Base-by-base conservation (phyloP, 2,329 filamentous ascomycete species). In the Leptosphaerulina australis region DNA sequence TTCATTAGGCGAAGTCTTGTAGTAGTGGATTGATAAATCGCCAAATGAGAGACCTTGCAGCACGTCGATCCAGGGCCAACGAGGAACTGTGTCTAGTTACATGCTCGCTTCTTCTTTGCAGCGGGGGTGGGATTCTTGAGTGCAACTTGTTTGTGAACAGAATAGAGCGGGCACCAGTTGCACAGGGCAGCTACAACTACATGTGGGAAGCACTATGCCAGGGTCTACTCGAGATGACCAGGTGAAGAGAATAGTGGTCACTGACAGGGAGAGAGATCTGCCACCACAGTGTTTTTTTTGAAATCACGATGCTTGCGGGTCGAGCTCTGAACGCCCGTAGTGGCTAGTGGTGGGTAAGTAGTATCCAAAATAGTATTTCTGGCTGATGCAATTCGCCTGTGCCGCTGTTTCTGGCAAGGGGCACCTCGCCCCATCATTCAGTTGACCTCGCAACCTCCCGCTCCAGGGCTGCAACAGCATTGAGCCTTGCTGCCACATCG, bases 361-460 rank as follows among this genome's bases (percentile, higher is more conserved):
- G 18, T 10, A 7, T 35, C 33, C 17, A 35, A 50, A 51, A 51
- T 51, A 51, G 48, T 33, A 21, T 35, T 29, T 18, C 30, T 51
- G 41, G 41, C 48, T 33, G 28, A 17, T 43, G 26, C 33, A 18
- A 48, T 40, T 41, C 33, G 44, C 37, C 44, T 24, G 33, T 26
- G 48, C 41, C 10, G 36, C 36, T 36, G 41, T 43, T 39, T 44
- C 36, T 51, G 30, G 41, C 48, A 45, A 45, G 43, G 43, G 43
- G 43, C 15, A 38, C 18, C 34, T 33, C 20, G 48, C 41, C 41
- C 36, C 41, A 38, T 41, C 48, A 14, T 40, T 29, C 37, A 46
- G 48, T 51, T 51, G 48, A 33, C 48, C 41, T 46, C 41, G 34
- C 48, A 41, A 51, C 48, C 44, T 51, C 41, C 48, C 48, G 48